Evolutionary conservation across 2,329 filamentous ascomycete species (phyloP).

Genomic region (Parasarocladium wereldwijsianum): DNA sequence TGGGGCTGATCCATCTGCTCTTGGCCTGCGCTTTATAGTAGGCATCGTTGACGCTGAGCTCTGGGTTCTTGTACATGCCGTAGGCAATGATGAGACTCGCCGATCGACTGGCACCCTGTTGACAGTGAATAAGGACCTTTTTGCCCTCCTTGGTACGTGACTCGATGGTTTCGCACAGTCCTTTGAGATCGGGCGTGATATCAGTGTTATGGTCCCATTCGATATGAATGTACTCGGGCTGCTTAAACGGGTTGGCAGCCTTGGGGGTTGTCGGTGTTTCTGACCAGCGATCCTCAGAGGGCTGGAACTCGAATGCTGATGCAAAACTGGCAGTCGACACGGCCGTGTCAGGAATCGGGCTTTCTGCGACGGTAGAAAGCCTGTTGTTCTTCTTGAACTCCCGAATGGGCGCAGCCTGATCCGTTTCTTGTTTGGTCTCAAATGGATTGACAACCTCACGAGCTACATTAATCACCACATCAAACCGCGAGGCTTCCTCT

Average conservation of each 20-base stretch:
- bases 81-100: slow-evolving; percentile 80
- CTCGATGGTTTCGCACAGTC: slow-evolving; percentile 63
- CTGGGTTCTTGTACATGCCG: slow-evolving; percentile 64
- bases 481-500: slow-evolving; percentile 62
- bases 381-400: too few species aligned
- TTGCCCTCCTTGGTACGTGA: slow-evolving; percentile 58
- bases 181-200: slow-evolving; percentile 63
- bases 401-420: slow-evolving; percentile 13
- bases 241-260: slow-evolving; percentile 13
- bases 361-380: too few species aligned
- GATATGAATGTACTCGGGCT: slow-evolving; percentile 75
- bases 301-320: slow-evolving; percentile 45
- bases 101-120: slow-evolving; percentile 74
- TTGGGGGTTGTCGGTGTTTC: slow-evolving; percentile 32
- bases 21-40: slow-evolving; percentile 69
- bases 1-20: slow-evolving; percentile 79
- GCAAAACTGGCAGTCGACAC: slow-evolving; percentile 41
- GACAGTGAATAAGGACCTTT: slow-evolving; percentile 69
- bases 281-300: slow-evolving; percentile 17
- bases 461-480: slow-evolving; percentile 74
- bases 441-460: slow-evolving; percentile 72
- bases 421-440: slow-evolving; percentile 16
- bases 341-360: slow-evolving; percentile 36
- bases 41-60: slow-evolving; percentile 65
- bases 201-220: slow-evolving; percentile 84